These are phyloP conservation scores for Mycena maculata DNA, from an alignment of 768 basidiomycete species.

Conservation along the genomic window DNA sequence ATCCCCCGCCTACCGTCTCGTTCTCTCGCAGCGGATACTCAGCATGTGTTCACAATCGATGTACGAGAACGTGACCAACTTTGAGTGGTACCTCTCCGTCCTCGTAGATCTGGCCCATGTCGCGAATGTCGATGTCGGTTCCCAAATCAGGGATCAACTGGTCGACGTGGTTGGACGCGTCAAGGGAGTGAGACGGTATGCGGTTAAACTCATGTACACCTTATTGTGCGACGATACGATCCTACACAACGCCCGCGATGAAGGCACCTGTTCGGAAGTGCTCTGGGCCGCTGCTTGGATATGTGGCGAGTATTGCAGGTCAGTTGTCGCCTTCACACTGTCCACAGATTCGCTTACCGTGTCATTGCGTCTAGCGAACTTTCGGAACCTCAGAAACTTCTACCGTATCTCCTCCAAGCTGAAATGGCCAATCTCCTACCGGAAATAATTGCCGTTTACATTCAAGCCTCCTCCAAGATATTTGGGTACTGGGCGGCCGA, in stretches of 20 bases:
- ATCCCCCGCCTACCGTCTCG: slow-evolving; percentile 87
- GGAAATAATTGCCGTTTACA: slow-evolving; percentile 79
- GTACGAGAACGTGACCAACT: slow-evolving; percentile 90
- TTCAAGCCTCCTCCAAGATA: slow-evolving; percentile 87
- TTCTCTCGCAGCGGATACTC: slow-evolving; percentile 85
- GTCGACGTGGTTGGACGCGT: slow-evolving; percentile 91
- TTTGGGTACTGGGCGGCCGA: slow-evolving; percentile 89
- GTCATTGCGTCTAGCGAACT: slow-evolving; percentile 66
- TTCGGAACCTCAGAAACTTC: slow-evolving; percentile 78
- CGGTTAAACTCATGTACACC: slow-evolving; percentile 86
- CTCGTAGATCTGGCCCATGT: slow-evolving; percentile 92
- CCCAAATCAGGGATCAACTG: slow-evolving; percentile 83
- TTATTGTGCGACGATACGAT: slow-evolving; percentile 84
- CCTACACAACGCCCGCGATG: slow-evolving; percentile 72
- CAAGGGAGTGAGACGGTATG: slow-evolving; percentile 76
- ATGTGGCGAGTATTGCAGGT: slow-evolving; percentile 95
- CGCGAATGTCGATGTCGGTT: slow-evolving; percentile 82
- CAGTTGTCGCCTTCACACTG: slow-evolving; percentile 43
- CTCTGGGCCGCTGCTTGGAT: slow-evolving; percentile 97
- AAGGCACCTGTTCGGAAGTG: slow-evolving; percentile 84
- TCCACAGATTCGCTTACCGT: slow-evolving; percentile 8
- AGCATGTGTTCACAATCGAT: slow-evolving; percentile 85
- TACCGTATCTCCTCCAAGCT: slow-evolving; percentile 76
- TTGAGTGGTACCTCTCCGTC: slow-evolving; percentile 98
- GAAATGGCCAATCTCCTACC: slow-evolving; percentile 66